Conservation (phyloP, 2,329 filamentous ascomycete genomes). For the Metarhizium guizhouense region DNA sequence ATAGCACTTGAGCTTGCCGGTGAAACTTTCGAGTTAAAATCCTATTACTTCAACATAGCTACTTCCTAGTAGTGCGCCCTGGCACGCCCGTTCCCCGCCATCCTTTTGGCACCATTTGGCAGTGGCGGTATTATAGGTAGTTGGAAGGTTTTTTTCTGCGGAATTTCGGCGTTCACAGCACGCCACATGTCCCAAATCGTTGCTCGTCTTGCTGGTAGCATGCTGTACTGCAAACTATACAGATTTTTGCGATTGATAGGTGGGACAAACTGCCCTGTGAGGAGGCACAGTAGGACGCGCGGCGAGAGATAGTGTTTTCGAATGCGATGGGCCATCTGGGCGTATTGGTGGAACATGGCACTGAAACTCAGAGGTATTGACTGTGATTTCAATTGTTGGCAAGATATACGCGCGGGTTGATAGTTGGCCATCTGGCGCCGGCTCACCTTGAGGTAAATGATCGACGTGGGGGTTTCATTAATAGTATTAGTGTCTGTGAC, state of each 20-base stretch:
- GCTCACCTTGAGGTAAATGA: constrained; percentile 75
- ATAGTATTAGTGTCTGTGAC: constrained; percentile 27
- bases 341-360: constrained; percentile 97
- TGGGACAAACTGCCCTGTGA: constrained; percentile 87
- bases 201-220: constrained; percentile 77
- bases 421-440: background rate
- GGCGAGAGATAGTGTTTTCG: constrained; percentile 92
- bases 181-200: constrained; percentile 82
- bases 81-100: constrained; percentile 18
- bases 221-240: constrained; percentile 95
- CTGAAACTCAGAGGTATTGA: constrained; percentile 82
- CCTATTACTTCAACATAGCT: background rate
- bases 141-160: constrained; percentile 33
- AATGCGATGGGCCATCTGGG: constrained; percentile 84
- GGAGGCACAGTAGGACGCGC: constrained; percentile 75
- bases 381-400: constrained; percentile 29
- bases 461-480: constrained; percentile 57
- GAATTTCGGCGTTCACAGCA: constrained; percentile 46
- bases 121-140: constrained; percentile 24
- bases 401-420: background rate
- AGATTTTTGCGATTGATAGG: constrained; percentile 91
- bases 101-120: constrained; percentile 21
- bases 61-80: constrained; percentile 10
- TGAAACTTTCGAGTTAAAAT: background rate
- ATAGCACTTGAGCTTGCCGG: background rate